Evolutionary conservation across 2,329 filamentous ascomycete genomes (phyloP).

Genomic region (Blastomyces gilchristii): DNA sequence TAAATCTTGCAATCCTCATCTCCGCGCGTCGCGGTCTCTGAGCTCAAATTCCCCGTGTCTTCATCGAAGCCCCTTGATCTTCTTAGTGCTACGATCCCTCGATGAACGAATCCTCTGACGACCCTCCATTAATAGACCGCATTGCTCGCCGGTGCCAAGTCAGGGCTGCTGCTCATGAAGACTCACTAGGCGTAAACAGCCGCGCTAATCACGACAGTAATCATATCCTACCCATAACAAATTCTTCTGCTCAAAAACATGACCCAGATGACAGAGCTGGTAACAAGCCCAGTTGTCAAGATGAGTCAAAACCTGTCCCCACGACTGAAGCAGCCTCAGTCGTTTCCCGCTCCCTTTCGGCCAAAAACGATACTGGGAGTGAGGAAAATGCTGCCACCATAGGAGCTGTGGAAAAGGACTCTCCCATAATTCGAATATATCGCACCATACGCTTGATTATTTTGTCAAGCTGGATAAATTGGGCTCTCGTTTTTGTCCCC

Average conservation of each 20-base stretch:
- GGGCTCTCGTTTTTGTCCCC: slow-evolving; percentile 35
- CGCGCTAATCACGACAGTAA: background rate
- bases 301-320: background rate
- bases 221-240: background rate
- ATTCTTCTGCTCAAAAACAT: slow-evolving; percentile 15
- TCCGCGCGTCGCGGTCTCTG: background rate
- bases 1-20: background rate
- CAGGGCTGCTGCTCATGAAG: slow-evolving; percentile 33
- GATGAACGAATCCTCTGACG: slow-evolving; percentile 48
- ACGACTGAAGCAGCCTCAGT: background rate
- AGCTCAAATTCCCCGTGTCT: background rate
- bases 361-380: slow-evolving; percentile 38
- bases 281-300: slow-evolving; percentile 7
- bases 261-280: slow-evolving; percentile 21
- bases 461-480: slow-evolving; percentile 45
- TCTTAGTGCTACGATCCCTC: slow-evolving; percentile 20
- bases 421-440: slow-evolving; percentile 42
- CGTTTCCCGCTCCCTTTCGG: slow-evolving; percentile 30
- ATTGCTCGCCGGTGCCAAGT: slow-evolving; percentile 39
- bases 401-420: slow-evolving; percentile 27
- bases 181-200: slow-evolving; percentile 12
- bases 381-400: slow-evolving; percentile 46
- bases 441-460: slow-evolving; percentile 49
- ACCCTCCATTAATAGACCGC: slow-evolving; percentile 42
- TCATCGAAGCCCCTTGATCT: background rate